A percentile compares a stretch with the other conserved stretches of the same genome.
phyloP scores from a whole-genome alignment of 768 basidiomycete genomes.

The Trametes meyenii region DNA sequence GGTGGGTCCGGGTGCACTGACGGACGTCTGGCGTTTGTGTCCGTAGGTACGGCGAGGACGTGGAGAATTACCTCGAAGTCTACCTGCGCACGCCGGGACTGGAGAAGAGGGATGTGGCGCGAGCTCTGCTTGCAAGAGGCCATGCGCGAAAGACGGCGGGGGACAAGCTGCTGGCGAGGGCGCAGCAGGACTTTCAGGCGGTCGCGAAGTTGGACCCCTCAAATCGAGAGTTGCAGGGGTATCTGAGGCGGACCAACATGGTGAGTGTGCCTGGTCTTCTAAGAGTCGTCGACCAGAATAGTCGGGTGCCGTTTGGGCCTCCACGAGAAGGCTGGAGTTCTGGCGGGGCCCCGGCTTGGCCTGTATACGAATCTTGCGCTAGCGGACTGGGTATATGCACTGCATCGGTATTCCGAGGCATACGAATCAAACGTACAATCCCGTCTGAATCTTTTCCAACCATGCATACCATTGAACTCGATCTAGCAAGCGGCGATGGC shows the following conservation, averaged over 20 bases:
- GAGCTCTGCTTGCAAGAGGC: slow-evolving; percentile 59
- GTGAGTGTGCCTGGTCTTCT: slow-evolving; percentile 36
- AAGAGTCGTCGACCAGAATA: not conserved
- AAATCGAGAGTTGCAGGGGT: slow-evolving; percentile 53
- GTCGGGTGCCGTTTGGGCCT: not conserved
- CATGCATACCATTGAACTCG: too few relatives aligned
- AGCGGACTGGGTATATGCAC: too few relatives aligned
- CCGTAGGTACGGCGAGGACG: slow-evolving; percentile 60
- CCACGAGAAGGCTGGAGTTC: too few relatives aligned
- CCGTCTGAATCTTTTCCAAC: too few relatives aligned
- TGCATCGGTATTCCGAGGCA: too few relatives aligned
- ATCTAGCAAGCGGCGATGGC: not conserved
- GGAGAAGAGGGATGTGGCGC: slow-evolving; percentile 50
- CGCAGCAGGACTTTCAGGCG: slow-evolving; percentile 65
- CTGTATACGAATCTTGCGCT: too few relatives aligned
- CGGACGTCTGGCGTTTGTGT: not conserved
- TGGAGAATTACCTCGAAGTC: slow-evolving; percentile 68
- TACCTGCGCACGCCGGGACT: slow-evolving; percentile 65
- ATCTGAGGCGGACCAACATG: slow-evolving; percentile 50
- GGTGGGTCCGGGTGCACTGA: not conserved
- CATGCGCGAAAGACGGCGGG: slow-evolving; percentile 59
- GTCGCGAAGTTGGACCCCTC: slow-evolving; percentile 63
- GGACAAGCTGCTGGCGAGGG: slow-evolving; percentile 56
- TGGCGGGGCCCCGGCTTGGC: too few relatives aligned
- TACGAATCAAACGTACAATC: too few relatives aligned